A percentile compares a stretch with the other conserved stretches of the same genome.
Evolutionary conservation across 306 rosid species (phyloP).

Genomic region (Arachis hypogaea): DNA sequence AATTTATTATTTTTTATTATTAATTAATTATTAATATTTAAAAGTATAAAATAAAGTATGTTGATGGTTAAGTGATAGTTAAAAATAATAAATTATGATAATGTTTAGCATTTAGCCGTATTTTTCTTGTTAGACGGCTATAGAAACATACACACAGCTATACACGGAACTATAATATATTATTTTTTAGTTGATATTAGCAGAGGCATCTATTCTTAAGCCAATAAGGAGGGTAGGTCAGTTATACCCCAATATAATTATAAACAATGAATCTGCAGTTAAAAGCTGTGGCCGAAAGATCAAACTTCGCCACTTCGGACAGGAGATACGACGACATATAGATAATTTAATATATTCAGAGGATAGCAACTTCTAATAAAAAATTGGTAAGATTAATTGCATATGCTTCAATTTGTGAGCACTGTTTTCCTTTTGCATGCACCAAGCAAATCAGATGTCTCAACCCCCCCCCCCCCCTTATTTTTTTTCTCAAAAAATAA

Average conservation of each 20-base stretch:
- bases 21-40: no score
- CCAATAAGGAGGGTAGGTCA: background rate
- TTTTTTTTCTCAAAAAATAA: background rate
- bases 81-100: no score
- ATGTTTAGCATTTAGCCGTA: no score
- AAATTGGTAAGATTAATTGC: background rate
- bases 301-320: background rate
- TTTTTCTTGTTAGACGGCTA: background rate
- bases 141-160: background rate
- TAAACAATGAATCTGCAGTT: background rate
- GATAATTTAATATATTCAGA: background rate
- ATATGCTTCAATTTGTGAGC: background rate
- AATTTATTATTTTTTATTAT: no score
- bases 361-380: background rate
- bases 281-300: background rate
- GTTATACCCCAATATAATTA: no score
- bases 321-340: background rate
- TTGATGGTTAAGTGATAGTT: no score
- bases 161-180: background rate
- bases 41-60: no score
- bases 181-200: slow-evolving; percentile 2
- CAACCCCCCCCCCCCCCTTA: background rate
- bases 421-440: background rate
- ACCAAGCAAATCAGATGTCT: background rate
- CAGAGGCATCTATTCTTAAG: background rate